Conservation (phyloP, 805 yeast genomes). For the Myxozyma geophila region DNA sequence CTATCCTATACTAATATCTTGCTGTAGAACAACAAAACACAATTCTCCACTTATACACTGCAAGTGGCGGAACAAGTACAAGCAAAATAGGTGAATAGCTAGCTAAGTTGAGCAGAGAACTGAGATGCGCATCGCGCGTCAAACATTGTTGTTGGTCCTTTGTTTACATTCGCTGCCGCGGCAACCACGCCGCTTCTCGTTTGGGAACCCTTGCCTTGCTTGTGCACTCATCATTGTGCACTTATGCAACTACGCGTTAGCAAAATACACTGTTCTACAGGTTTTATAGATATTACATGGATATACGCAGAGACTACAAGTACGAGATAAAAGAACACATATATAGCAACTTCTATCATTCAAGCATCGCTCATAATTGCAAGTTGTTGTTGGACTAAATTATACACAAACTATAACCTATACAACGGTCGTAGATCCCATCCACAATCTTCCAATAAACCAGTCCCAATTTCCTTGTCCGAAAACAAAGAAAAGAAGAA, state of each 20-base stretch:
- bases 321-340: too few species aligned
- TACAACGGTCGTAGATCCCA: not conserved
- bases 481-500: not conserved
- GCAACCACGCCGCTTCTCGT: not conserved
- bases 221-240: too few species aligned
- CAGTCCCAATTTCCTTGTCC: slow-evolving; percentile 2
- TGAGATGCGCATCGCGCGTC: slow-evolving; percentile 1
- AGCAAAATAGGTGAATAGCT: not conserved
- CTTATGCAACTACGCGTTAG: too few species aligned
- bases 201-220: too few species aligned
- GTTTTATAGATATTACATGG: too few species aligned
- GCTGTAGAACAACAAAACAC: too few species aligned
- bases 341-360: too few species aligned
- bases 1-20: too few species aligned
- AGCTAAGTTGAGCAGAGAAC: not conserved
- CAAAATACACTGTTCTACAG: too few species aligned
- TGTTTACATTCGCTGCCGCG: slow-evolving; percentile 13
- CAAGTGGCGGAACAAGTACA: not conserved
- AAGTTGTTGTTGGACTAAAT: not conserved
- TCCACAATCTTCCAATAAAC: slow-evolving; percentile 2
- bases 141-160: not conserved
- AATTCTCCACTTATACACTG: too few species aligned
- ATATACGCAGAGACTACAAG: too few species aligned
- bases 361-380: not conserved
- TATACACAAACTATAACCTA: slow-evolving; percentile 7